Base-by-base conservation (phyloP, 148 eudicot species). In the Amaranthus hypochondriacus region DNA sequence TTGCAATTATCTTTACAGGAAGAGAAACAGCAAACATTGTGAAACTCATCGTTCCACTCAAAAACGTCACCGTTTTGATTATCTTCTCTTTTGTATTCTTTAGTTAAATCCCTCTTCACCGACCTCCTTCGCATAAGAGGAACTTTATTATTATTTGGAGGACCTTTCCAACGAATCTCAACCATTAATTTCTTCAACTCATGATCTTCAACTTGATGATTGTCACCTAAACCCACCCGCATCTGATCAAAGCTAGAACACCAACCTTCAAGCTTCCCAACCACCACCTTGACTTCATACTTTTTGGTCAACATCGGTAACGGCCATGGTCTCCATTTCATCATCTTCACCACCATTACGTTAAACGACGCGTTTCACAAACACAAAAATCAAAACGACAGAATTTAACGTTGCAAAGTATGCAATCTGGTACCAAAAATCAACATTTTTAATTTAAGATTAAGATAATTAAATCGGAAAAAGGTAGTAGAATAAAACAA, bases 121-220 rank as follows among this genome's bases (percentile, higher is more conserved):
- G 85, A 81, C 18, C 84, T 74, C 47, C 92, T 60, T 9, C 88
- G 69, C 78, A 89, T 76, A 28, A 81, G 81, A 8, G 82, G 79
- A 57, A 82, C 76, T 84, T 88, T 93, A 47, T 58, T 58, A 21
- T 88, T 88, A 71, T 47, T 71, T 10, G 87, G 83, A 0, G 80
- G 66, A 0, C 97, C 98, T 70, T 89, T 89, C 98, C 98, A 93
- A 46, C 86, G 81, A 78, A 93, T 86, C 87, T 93, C 92, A 72
- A 89, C 90, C 74, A 84, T 84, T 70, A 80, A 59, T 68, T 44
- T 75, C 14, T 56, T 56, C 57, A 11, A 63, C 6, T 74, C 43
- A 2, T 63, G 50, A 9, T 53, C 80, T 1, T 66, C 81, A 58
- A 70, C 74, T n/a, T 68, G 43, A 42, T 62, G 46, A 47, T 42